phyloP scores from a whole-genome alignment of 352 stramenopile species.

The Phytophthora litchii region DNA sequence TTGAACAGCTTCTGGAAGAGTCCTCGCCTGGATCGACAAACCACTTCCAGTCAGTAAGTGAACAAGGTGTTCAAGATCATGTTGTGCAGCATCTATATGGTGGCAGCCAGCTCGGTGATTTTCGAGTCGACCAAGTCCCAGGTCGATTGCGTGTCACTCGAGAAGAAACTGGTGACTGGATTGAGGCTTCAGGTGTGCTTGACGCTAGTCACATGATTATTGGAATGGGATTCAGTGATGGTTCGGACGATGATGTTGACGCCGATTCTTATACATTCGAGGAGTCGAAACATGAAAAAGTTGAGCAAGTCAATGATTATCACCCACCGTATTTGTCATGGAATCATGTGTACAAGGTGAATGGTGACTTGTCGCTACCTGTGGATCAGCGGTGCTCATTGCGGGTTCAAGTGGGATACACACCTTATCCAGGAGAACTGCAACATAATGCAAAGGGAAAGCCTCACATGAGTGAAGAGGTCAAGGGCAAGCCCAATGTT shows the following conservation, averaged over 20 bases:
- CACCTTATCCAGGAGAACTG: constrained; percentile 5
- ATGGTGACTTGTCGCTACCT: constrained; percentile 29
- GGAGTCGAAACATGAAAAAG: constrained; percentile 14
- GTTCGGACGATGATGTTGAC: constrained; percentile 19
- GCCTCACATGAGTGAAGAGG: constrained; percentile 8
- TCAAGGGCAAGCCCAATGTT: constrained; percentile 23
- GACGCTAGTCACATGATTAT: constrained; percentile 56
- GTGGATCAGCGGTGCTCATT: constrained; percentile 48
- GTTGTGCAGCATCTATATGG: constrained; percentile 56
- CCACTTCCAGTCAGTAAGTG: constrained; percentile 4
- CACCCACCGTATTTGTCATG: constrained; percentile 42
- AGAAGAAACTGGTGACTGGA: constrained; percentile 71
- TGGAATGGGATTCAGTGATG: constrained; percentile 33
- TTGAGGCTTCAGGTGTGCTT: constrained; percentile 59
- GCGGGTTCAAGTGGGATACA: constrained; percentile 34
- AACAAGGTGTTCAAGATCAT: constrained; percentile 21
- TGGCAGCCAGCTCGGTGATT: constrained; percentile 59
- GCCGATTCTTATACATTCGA: constrained; percentile 41
- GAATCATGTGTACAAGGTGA: constrained; percentile 53
- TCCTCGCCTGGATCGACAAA: constrained; percentile 1
- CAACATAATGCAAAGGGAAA: constrained; percentile 23
- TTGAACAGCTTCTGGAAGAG: constrained; percentile 35
- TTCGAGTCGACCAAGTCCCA: constrained; percentile 68
- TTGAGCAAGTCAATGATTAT: constrained; percentile 31
- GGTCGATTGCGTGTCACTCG: constrained; percentile 62